Evolutionary conservation across 2,329 filamentous ascomycete species (phyloP).

Genomic region (Penicillium sp.): DNA sequence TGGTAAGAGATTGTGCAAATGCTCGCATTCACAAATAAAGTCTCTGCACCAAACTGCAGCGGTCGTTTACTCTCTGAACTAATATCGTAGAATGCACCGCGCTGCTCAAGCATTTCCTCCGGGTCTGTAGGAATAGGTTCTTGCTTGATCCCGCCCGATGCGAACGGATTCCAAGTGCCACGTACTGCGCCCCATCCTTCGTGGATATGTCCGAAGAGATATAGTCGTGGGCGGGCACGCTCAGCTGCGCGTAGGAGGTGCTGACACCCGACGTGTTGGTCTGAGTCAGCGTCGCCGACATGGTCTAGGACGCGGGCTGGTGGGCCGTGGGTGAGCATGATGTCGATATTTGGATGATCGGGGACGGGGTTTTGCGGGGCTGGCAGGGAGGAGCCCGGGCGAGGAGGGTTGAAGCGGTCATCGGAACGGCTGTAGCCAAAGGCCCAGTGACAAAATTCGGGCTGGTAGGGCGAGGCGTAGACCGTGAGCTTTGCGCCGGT

Average conservation of each 20-base stretch:
- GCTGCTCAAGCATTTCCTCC: slow-evolving; percentile 28
- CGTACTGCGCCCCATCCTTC: slow-evolving; percentile 48
- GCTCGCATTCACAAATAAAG: slow-evolving; percentile 54
- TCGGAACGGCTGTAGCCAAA: slow-evolving; percentile 49
- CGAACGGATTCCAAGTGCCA: slow-evolving; percentile 22
- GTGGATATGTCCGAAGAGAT: slow-evolving; percentile 60
- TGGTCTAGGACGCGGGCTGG: slow-evolving; percentile 48
- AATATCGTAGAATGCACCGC: slow-evolving; percentile 33
- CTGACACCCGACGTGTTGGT: slow-evolving; percentile 49
- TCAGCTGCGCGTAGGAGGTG: slow-evolving; percentile 49
- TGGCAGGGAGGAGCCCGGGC: slow-evolving; percentile 17
- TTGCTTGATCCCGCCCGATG: slow-evolving; percentile 11
- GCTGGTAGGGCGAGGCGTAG: slow-evolving; percentile 50
- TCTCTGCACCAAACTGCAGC: slow-evolving; percentile 47
- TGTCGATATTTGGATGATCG: slow-evolving; percentile 45
- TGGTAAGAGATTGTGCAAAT: slow-evolving; percentile 49
- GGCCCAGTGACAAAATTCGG: slow-evolving; percentile 52
- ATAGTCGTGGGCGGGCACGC: slow-evolving; percentile 49
- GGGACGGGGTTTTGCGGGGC: slow-evolving; percentile 39
- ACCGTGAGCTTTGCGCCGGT: slow-evolving; percentile 48
- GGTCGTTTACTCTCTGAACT: slow-evolving; percentile 23
- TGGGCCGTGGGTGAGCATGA: slow-evolving; percentile 59
- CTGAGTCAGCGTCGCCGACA: slow-evolving; percentile 17
- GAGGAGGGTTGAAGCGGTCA: slow-evolving; percentile 49
- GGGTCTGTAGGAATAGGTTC: slow-evolving; percentile 20